Evolutionary conservation across 2,329 filamentous ascomycete species (phyloP), one percentile per base, ranked within the genome.

Genomic region (Endoconidiophora polonica): DNA sequence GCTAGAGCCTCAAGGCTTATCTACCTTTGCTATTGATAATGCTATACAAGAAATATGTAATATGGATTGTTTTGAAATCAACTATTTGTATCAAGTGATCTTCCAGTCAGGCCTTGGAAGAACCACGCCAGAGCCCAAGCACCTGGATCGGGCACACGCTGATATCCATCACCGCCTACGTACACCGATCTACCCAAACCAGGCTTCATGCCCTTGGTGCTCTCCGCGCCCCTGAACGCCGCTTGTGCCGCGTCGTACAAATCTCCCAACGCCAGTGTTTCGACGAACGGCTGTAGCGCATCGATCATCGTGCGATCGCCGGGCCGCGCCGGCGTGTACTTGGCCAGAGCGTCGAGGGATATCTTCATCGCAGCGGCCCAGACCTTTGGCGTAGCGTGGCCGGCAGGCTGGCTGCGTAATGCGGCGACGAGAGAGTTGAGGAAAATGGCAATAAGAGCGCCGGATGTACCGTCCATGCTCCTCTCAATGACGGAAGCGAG

Each of bases 241-340:
- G 85, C 86, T 58, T 77, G 70, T 0, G 86, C 86, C 5, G 91
- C 88, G 60, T 78, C 71, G 56, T 76, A 73, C 18, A 91, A 62
- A 60, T 84, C 76, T 12, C 76, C 76, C 0, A 78, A 79, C 59
- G 73, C 65, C 2, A 96, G 72, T 2, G 73, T 76, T 41, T 86
- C 75, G 47, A 93, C 80, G 61, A 96, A 98, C 1, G 91, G 91
- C 55, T 84, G 76, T 46, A 98, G 69, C 1, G 90, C 87, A 65
- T 98, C 91, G 33, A 96, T 76, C 36, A 96, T 68, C 0, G 91
- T 98, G 46, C 91, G 75, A 62, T 98, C 91, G 24, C 91, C 91
- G 0, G 83, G 82, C 48, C 81, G 78, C 0, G 91, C 91, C 1
- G 90, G 88, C 2, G 91, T 98, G 64, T 96, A 96, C 60, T 73